Evolutionary conservation across 2,329 filamentous ascomycete genomes (phyloP), one percentile per base, ranked within the genome.

Genomic region (Scleromitrula shiraiana): DNA sequence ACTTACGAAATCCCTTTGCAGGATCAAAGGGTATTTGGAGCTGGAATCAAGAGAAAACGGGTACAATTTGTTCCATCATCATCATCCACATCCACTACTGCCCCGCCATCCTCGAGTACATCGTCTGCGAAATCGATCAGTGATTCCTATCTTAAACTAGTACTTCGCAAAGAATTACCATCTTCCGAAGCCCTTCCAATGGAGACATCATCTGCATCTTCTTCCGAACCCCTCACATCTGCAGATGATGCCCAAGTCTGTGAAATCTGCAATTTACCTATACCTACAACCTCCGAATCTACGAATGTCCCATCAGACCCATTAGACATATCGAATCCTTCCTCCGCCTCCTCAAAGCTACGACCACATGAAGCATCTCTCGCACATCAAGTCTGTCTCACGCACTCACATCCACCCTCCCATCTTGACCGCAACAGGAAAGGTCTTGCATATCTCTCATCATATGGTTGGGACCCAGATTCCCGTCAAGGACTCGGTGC

Each of bases 401-500:
- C 71, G 4, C 83, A 88, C 61, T 83, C 82, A 0, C 80, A 85
- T 50, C 83, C 83, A 6, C 85, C 85, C 1, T 88, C 84, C 0
- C 74, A 82, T 12, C 68, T 89, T 17, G 82, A 88, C 64, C 75
- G 85, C 27, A 76, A 72, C 4, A 75, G 84, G 38, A 85, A 86
- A 72, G 85, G 85, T 0, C 68, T 89, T 6, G 69, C 75, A 5
- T 77, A 84, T 23, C 73, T 90, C 26, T 70, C 78, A 44, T 72
- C 77, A 0, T 76, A 84, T 50, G 85, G 85, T 23, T 90, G 84
- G 80, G 82, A 90, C 57, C 83, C 85, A 0, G 85, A 90, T 64
- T 71, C 78, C 23, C 72, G 88, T 2, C 65, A 69, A 14, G 90
- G 90, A 0, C 72, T 96, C 0, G 90, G 90, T 0, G 76, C 76